Evolutionary conservation across 768 basidiomycete species (phyloP).

Genomic region (Suillus clintonianus): DNA sequence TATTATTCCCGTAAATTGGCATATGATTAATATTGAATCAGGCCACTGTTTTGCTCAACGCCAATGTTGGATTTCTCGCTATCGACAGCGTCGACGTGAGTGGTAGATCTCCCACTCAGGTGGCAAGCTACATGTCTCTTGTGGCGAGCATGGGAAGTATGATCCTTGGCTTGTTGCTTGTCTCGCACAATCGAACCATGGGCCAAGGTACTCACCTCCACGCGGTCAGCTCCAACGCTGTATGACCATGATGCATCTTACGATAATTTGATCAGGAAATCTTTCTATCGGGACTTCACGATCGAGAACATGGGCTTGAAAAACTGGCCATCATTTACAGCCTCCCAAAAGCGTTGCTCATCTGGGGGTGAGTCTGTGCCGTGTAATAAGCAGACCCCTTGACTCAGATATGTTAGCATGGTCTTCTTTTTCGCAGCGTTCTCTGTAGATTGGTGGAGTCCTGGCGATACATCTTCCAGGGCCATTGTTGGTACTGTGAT

Average conservation of each 20-base stretch:
- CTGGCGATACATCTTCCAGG: slow-evolving; percentile 13
- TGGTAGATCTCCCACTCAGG: slow-evolving; percentile 30
- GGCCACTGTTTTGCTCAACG: slow-evolving; percentile 55
- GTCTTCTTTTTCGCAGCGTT: slow-evolving; percentile 29
- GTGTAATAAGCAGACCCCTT: background rate
- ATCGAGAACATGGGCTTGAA: slow-evolving; percentile 24
- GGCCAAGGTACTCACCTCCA: slow-evolving; percentile 20
- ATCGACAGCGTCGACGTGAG: slow-evolving; percentile 41
- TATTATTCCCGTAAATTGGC: no score
- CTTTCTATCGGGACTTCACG: slow-evolving; percentile 21
- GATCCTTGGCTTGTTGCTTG: slow-evolving; percentile 37
- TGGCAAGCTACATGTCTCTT: slow-evolving; percentile 41
- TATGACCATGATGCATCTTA: slow-evolving; percentile 7
- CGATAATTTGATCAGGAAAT: slow-evolving; percentile 14
- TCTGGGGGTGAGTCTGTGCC: slow-evolving; percentile 30
- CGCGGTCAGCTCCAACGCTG: slow-evolving; percentile 25
- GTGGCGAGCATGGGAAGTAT: slow-evolving; percentile 37
- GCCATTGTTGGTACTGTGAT: slow-evolving; percentile 33
- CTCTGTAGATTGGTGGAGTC: slow-evolving; percentile 24
- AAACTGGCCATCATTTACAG: slow-evolving; percentile 34
- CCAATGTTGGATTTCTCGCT: slow-evolving; percentile 53
- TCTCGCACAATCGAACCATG: slow-evolving; percentile 37
- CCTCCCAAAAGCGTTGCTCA: slow-evolving; percentile 33
- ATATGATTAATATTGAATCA: no score
- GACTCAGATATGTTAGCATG: slow-evolving; percentile 19